Percentiles rank a stretch among this genome's conserved stretches.
These are phyloP conservation scores for Brachypodium distachyon DNA, from an alignment of 202 grass and related monocot genomes.

Conservation along the genomic window DNA sequence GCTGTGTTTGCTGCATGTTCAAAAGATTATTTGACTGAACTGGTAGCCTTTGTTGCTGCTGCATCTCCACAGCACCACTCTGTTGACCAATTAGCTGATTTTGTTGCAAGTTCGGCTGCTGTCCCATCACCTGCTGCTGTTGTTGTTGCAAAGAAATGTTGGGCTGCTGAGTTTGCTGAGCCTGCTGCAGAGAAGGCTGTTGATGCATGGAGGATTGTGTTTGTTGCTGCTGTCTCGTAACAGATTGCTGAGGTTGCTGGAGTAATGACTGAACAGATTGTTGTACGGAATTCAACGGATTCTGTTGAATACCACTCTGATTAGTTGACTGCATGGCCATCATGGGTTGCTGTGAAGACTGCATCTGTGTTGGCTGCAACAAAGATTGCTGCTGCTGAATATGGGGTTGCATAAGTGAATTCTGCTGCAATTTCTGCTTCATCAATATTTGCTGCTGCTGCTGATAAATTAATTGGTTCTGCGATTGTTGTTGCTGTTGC, in stretches of 20 bases:
- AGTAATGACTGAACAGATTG: conserved; percentile 58
- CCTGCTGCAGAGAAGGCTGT: conserved; percentile 51
- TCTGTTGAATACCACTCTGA: conserved; percentile 57
- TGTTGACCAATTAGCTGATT: conserved; percentile 61
- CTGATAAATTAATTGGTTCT: conserved; percentile 66
- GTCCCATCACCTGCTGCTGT: conserved; percentile 34
- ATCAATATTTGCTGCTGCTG: conserved; percentile 48
- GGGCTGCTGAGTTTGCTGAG: conserved; percentile 40
- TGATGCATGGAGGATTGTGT: conserved; percentile 60
- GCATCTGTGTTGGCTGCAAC: conserved; percentile 56
- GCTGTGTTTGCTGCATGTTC: conserved; percentile 69
- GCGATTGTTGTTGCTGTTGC: conserved; percentile 61
- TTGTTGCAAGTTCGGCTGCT: conserved; percentile 55
- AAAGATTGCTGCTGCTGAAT: conserved; percentile 69
- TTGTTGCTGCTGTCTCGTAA: conserved; percentile 64
- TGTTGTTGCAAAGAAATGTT: conserved; percentile 58
- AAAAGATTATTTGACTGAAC: conserved; percentile 70
- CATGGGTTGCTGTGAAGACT: conserved; percentile 69
- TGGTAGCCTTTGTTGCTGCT: conserved; percentile 60
- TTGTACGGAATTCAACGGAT: conserved; percentile 55
- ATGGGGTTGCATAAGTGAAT: conserved; percentile 46
- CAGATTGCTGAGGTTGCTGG: conserved; percentile 57
- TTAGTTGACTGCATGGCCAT: conserved; percentile 44
- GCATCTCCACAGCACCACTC: conserved; percentile 49
- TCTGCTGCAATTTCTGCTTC: conserved; percentile 67